Base-by-base conservation (phyloP, 1,139 yeast genomes). In the Nakaseomyces uthaithaninus region DNA sequence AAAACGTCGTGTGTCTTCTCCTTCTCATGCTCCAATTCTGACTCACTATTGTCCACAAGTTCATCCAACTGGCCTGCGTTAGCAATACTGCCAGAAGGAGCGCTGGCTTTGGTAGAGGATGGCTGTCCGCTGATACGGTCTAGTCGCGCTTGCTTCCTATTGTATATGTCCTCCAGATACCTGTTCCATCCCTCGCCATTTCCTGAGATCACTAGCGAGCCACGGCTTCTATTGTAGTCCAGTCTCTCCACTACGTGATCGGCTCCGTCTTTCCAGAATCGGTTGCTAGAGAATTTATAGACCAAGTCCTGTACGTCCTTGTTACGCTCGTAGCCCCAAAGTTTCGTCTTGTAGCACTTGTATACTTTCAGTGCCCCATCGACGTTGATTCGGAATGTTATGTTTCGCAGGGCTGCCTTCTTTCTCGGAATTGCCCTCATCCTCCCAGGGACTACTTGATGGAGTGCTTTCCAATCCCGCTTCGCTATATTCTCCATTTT, bases 311-410 rank as follows among this genome's bases (percentile, higher is more conserved):
- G 69, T 1, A 70, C 58, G 2, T 72, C 67, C 50, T 73, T 77
- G 49, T 74, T 72, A 63, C 83, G 80, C 50, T 82, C 89, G 45
- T 77, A 69, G 8, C 97, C 97, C 98, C 98, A 91, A 34, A 91
- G 68, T 54, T 86, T 86, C 19, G 80, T 77, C 63, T 84, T 84
- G 52, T 69, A 71, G 46, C 79, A 67, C 52, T 75, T 75, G 44
- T 79, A 63, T 5, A 68, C 67, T 54, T 77, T 77, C 39, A 78
- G 65, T 16, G 72, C 72, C 4, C 86, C 83, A 50, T 77, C 74
- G 24, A 80, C 71, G 40, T 72, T 64, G 3, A 82, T 71, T 47
- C 96, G 68, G 46, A 84, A 67, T 0, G 94, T 80, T 51, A 80
- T 74, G 17, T 68, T 69, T 37, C 74, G 71, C 39, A 71, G 52